Base-by-base conservation (phyloP, 2,329 filamentous ascomycete species). In the Metarhizium brunneum region DNA sequence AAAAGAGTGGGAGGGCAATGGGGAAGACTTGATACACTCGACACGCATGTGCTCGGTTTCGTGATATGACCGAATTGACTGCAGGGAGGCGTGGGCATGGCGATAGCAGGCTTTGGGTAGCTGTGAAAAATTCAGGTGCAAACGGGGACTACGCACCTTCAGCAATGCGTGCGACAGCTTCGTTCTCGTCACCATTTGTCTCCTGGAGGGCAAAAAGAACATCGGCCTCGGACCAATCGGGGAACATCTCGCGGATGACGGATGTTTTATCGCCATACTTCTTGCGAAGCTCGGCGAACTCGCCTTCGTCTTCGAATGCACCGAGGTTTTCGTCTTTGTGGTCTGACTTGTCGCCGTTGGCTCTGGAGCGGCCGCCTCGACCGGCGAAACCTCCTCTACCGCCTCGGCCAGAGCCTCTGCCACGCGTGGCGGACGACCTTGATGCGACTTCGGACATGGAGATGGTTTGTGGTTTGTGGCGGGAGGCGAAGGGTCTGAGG, bases 141-240 rank as follows among this genome's bases (percentile, higher is more conserved):
- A 45, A 49, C 42, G 53, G 70, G 70, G 59, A 42, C 20, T 50
- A 58, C 58, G 48, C 78, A 91, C 88, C 88, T 73, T 92, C 86
- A 65, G 86, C 84, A 71, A 94, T 92, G 72, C 85, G 85, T 66
- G 87, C 85, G 68, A 89, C 87, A 62, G 88, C 84, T 64, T 82
- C 74, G 64, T 87, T 82, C 66, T 90, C 78, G 72, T 94, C 88
- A 65, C 88, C 89, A 65, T 89, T 82, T 56, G 86, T 87, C 77
- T 99, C 94, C 72, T 95, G 85, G 58, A 99, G 80, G 59, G 92
- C 92, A 71, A 94, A 94, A 61, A 97, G 84, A 61, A 97, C 84
- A 71, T 97, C 92, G 71, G 92, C 90, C 68, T 96, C 90, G 64
- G 91, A 92, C 94, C 92, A 97, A 73, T 91, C 87, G 58, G 90